Evolutionary conservation across 75 land plant species (phyloP).

Genomic region (Ceratopteris richardii): DNA sequence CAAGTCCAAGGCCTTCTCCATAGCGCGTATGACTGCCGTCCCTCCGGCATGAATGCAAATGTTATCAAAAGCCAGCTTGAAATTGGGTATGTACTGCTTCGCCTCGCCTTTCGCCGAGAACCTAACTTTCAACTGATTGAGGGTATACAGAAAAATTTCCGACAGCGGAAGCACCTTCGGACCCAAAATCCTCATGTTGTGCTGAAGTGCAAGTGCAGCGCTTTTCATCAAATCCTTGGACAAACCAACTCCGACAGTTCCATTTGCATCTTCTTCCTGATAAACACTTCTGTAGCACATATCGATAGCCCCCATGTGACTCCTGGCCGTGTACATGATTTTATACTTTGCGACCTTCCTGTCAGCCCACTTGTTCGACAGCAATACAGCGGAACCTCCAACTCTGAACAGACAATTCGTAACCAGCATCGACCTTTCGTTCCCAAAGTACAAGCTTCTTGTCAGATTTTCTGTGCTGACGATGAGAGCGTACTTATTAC

Average conservation of each 20-base stretch:
- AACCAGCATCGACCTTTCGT: slow-evolving; percentile 36
- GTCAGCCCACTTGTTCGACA: slow-evolving; percentile 25
- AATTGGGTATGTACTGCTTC: slow-evolving; percentile 27
- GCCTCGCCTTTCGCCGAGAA: not conserved
- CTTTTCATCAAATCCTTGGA: too few relatives aligned
- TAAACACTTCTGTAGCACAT: slow-evolving; percentile 29
- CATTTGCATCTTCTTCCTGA: slow-evolving; percentile 33
- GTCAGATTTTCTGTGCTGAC: slow-evolving; percentile 47
- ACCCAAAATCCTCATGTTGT: slow-evolving; percentile 72
- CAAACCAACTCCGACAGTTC: slow-evolving; percentile 29
- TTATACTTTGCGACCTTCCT: slow-evolving; percentile 44
- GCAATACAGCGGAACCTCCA: slow-evolving; percentile 42
- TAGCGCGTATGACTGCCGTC: slow-evolving; percentile 29
- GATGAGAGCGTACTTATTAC: slow-evolving; percentile 13
- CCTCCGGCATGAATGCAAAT: slow-evolving; percentile 51
- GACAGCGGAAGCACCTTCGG: slow-evolving; percentile 61
- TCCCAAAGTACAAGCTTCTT: slow-evolving; percentile 32
- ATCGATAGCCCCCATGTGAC: slow-evolving; percentile 44
- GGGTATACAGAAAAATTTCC: slow-evolving; percentile 25
- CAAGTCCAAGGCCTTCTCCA: slow-evolving; percentile 36
- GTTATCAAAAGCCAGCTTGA: slow-evolving; percentile 30
- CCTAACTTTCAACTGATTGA: slow-evolving; percentile 18
- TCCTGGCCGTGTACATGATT: slow-evolving; percentile 34
- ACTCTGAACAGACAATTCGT: slow-evolving; percentile 43
- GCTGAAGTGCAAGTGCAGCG: slow-evolving; percentile 45